Conservation (phyloP, 306 rosid genomes). For the Astragalus glycyphyllos region DNA sequence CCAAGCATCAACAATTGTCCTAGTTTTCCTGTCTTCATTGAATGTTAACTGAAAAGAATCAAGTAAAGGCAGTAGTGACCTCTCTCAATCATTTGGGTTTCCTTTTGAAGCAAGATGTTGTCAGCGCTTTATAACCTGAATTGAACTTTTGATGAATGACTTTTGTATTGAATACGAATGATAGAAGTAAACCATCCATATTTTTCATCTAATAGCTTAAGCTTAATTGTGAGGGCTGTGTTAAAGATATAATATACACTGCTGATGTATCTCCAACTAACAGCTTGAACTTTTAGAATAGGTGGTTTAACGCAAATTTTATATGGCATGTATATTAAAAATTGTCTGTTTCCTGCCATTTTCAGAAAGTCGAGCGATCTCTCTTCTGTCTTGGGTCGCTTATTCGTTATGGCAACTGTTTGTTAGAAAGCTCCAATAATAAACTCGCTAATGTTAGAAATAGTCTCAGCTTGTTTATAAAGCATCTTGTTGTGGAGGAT, state of each 20-base stretch:
- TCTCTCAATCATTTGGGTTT: conserved; percentile 13
- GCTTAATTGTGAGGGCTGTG: conserved; percentile 1
- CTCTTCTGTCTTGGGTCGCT: conserved; percentile 94
- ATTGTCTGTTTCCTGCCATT: conserved; percentile 43
- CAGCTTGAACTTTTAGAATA: background rate
- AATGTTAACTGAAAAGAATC: background rate
- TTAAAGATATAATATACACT: conserved; percentile 19
- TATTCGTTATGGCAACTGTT: conserved; percentile 83
- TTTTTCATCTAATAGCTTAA: background rate
- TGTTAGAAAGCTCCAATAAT: conserved; percentile 62
- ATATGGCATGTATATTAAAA: conserved; percentile 13
- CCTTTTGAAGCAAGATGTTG: conserved; percentile 12
- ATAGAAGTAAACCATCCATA: background rate
- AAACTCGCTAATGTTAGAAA: conserved; percentile 55
- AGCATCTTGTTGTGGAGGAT: conserved; percentile 75
- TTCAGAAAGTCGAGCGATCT: conserved; percentile 87
- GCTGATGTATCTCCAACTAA: background rate
- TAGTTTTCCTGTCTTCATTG: background rate
- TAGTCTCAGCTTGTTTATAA: conserved; percentile 73
- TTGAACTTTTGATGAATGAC: background rate
- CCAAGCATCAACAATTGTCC: background rate
- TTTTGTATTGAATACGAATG: conserved; percentile 1
- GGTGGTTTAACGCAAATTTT: conserved; percentile 16
- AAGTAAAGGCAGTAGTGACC: background rate
- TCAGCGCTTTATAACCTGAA: conserved; percentile 10